Evolutionary conservation across 257 asterid genomes (phyloP).

Genomic region (Voacanga thouarsii): DNA sequence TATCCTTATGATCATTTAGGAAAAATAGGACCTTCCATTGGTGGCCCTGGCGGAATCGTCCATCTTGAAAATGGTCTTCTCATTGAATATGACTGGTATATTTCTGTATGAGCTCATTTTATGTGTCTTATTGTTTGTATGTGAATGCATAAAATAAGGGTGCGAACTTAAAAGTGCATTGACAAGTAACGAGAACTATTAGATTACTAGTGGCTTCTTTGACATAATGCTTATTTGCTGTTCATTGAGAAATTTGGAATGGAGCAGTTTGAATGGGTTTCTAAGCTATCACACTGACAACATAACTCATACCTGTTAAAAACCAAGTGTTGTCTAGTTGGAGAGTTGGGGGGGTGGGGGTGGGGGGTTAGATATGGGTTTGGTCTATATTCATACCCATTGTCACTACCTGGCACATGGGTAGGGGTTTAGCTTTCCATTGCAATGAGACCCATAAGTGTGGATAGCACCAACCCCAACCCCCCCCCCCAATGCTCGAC

Average conservation of each 20-base stretch:
- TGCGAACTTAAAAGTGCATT: not conserved
- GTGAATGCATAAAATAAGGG: constrained; percentile 1
- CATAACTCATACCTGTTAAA: not conserved
- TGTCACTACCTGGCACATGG: too few species aligned
- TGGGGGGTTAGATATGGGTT: not conserved
- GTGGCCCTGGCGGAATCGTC: constrained; percentile 66
- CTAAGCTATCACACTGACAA: not conserved
- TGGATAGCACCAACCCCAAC: not conserved
- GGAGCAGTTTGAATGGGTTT: not conserved
- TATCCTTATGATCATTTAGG: constrained; percentile 67
- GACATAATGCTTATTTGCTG: not conserved
- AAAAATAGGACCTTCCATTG: constrained; percentile 33
- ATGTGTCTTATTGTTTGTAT: not conserved
- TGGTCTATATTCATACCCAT: not conserved
- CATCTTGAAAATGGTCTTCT: constrained; percentile 80
- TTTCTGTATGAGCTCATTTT: constrained; percentile 12
- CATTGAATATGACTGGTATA: constrained; percentile 93
- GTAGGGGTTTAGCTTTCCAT: too few species aligned
- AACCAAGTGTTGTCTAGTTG: not conserved
- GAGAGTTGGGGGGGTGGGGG: not conserved
- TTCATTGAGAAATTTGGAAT: not conserved
- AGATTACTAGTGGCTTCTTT: not conserved
- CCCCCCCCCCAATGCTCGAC: too few species aligned
- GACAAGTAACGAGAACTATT: not conserved
- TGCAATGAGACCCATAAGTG: too few species aligned